phyloP scores from a whole-genome alignment of 2,329 filamentous ascomycete species.

The Microcera coccophila region DNA sequence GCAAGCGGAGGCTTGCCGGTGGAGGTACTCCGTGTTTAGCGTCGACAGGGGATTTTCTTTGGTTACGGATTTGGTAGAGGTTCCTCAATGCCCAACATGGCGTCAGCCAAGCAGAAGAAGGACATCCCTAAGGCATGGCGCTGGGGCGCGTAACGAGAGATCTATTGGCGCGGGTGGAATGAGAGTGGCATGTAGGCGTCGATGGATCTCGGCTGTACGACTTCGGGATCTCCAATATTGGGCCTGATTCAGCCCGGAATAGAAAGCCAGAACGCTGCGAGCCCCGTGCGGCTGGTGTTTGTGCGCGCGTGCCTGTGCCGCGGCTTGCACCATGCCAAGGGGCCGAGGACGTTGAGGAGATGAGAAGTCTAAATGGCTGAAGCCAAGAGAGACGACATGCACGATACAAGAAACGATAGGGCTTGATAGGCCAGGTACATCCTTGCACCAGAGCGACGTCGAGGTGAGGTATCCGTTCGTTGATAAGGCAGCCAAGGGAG shows the following conservation, averaged over 20 bases:
- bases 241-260: constrained; percentile 8
- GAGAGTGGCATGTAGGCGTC: neutral
- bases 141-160: neutral
- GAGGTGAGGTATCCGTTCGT: too few relatives aligned
- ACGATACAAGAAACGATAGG: neutral
- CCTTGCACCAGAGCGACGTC: neutral
- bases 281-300: constrained; percentile 10
- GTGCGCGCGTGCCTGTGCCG: constrained; percentile 2
- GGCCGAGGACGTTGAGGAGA: constrained; percentile 1
- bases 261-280: neutral
- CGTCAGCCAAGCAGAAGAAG: too few relatives aligned
- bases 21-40: too few relatives aligned
- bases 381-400: neutral
- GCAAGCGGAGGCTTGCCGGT: too few relatives aligned
- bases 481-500: too few relatives aligned
- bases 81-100: neutral
- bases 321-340: constrained; percentile 1
- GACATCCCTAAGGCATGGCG: too few relatives aligned
- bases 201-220: constrained; percentile 13
- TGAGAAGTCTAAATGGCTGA: neutral
- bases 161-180: neutral
- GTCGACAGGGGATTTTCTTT: too few relatives aligned
- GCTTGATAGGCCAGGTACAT: neutral
- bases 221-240: constrained; percentile 15
- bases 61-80: neutral